These are phyloP conservation scores for Thelonectria rubi DNA, from an alignment of 2,329 filamentous ascomycete genomes.

Conservation along the genomic window DNA sequence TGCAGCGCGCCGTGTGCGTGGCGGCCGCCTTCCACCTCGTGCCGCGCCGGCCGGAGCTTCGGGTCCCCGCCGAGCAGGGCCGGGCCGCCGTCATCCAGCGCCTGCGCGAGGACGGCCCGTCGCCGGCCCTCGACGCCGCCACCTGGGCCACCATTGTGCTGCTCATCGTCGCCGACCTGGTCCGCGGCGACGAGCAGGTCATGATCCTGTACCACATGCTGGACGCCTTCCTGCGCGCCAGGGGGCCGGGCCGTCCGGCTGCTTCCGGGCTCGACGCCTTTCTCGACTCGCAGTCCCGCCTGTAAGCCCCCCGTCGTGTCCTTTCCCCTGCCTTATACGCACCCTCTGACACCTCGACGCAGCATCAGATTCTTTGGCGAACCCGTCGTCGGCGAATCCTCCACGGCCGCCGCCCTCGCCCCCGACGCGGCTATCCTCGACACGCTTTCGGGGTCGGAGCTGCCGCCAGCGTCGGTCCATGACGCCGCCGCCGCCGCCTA, in stretches of 20 bases:
- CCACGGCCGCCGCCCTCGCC: constrained; percentile 5
- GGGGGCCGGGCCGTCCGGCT: not conserved
- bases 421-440: constrained; percentile 8
- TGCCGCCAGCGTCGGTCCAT: constrained; percentile 1
- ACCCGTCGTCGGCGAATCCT: constrained; percentile 18
- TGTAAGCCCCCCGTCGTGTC: constrained; percentile 6
- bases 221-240: constrained; percentile 21
- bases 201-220: constrained; percentile 29
- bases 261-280: constrained; percentile 10
- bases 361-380: constrained; percentile 27
- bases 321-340: too few relatives aligned
- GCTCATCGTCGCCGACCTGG: constrained; percentile 21
- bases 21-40: constrained; percentile 26
- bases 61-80: constrained; percentile 24
- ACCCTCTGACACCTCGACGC: not conserved
- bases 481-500: constrained; percentile 5
- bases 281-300: constrained; percentile 18
- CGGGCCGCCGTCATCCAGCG: constrained; percentile 26
- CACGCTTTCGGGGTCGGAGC: constrained; percentile 14
- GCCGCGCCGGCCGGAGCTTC: constrained; percentile 21
- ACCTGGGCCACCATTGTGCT: constrained; percentile 26
- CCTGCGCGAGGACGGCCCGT: constrained; percentile 22
- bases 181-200: constrained; percentile 26
- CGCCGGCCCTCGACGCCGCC: constrained; percentile 19
- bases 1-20: constrained; percentile 25